Evolutionary conservation across 2,329 filamentous ascomycete genomes (phyloP).

Genomic region (Thielaviopsis populi): DNA sequence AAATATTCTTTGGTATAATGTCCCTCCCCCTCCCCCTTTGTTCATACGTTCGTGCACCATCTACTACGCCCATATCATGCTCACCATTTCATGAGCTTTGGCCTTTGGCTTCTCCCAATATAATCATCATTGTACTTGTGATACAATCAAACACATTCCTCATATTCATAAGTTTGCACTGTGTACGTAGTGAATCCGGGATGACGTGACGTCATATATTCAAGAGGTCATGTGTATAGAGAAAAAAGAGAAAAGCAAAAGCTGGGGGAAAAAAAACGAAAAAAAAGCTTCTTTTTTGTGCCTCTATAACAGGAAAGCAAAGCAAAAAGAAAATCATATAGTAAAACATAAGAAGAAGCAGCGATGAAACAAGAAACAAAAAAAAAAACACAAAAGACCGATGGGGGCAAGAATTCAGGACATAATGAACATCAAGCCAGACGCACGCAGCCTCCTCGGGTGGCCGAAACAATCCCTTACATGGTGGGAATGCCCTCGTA

Average conservation of each 20-base stretch:
- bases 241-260: not conserved
- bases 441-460: not conserved
- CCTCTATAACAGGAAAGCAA: not conserved
- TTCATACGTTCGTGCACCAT: not conserved
- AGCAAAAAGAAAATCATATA: not conserved
- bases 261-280: not conserved
- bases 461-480: conserved; percentile 20
- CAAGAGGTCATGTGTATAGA: not conserved
- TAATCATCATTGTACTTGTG: not conserved
- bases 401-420: not conserved
- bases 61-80: not conserved
- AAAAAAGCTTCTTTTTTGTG: not conserved
- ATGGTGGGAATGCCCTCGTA: conserved; percentile 67
- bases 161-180: not conserved
- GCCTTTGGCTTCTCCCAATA: not conserved
- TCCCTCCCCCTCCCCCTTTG: not conserved
- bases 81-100: not conserved
- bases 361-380: not conserved
- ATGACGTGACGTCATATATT: not conserved
- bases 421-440: not conserved
- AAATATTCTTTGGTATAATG: not conserved
- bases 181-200: not conserved
- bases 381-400: not conserved
- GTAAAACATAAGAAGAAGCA: not conserved
- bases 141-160: not conserved